Evolutionary conservation across 2,329 filamentous ascomycete species (phyloP).

Genomic region (Acrodontium crateriforme): DNA sequence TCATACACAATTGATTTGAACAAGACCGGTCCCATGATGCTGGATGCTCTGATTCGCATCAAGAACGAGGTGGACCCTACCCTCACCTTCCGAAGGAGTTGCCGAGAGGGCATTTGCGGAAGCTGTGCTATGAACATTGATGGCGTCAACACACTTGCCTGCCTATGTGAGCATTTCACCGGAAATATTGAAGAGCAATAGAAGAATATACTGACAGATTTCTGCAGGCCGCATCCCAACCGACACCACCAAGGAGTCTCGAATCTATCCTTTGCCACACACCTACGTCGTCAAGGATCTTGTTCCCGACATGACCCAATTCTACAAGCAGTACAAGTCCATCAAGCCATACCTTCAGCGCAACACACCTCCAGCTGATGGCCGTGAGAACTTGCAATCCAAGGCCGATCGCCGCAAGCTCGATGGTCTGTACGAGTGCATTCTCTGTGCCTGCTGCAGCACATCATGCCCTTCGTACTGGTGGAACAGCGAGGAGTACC

Average conservation of each 20-base stretch:
- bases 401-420: conserved; percentile 92
- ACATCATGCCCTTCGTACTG: conserved; percentile 99
- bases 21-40: conserved; percentile 97
- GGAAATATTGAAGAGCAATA: neutral
- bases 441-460: conserved; percentile 97
- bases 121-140: conserved; percentile 99
- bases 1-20: conserved; percentile 89
- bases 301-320: conserved; percentile 91
- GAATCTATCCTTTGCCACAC: conserved; percentile 96
- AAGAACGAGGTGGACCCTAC: conserved; percentile 99
- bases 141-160: conserved; percentile 93
- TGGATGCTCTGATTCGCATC: conserved; percentile 92
- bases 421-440: conserved; percentile 97
- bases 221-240: conserved; percentile 78
- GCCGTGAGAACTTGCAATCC: conserved; percentile 80
- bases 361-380: conserved; percentile 69
- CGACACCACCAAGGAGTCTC: conserved; percentile 65
- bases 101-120: conserved; percentile 95
- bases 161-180: conserved; percentile 61
- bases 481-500: conserved; percentile 99
- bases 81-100: conserved; percentile 87
- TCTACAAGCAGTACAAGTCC: conserved; percentile 99
- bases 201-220: conserved; percentile 5
- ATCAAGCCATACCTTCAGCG: conserved; percentile 98
- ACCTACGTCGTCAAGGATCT: conserved; percentile 99